Conservation (phyloP, 805 yeast genomes). For the Tetrapisispora nanseiensis region DNA sequence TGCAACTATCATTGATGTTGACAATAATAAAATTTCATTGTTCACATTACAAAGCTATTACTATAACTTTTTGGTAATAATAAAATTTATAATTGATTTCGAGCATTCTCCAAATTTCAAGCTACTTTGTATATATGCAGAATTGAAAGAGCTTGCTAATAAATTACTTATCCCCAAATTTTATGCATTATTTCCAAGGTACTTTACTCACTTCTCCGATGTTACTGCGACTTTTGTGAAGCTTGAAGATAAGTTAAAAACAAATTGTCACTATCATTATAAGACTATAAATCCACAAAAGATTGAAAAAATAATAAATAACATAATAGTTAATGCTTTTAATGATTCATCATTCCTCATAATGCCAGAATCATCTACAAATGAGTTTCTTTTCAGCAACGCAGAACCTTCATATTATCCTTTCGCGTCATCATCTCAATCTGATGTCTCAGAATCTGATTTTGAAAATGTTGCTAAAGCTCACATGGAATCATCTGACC, state of each 20-base stretch:
- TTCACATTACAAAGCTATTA: slow-evolving; percentile 26
- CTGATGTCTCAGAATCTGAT: not conserved
- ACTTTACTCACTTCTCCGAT: slow-evolving; percentile 16
- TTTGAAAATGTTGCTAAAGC: not conserved
- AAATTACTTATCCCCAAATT: slow-evolving; percentile 21
- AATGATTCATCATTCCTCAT: slow-evolving; percentile 27
- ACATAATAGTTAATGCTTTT: slow-evolving; percentile 25
- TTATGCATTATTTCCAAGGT: slow-evolving; percentile 14
- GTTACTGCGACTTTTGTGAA: slow-evolving; percentile 4
- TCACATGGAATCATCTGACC: not conserved
- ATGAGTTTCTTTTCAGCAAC: slow-evolving; percentile 18
- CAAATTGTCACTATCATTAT: slow-evolving; percentile 3
- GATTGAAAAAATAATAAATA: slow-evolving; percentile 23
- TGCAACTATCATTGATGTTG: slow-evolving; percentile 11
- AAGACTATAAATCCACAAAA: slow-evolving; percentile 15
- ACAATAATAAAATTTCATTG: slow-evolving; percentile 16
- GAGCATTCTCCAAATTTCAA: slow-evolving; percentile 29
- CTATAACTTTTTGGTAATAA: slow-evolving; percentile 22
- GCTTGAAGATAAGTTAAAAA: not conserved
- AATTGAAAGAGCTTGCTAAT: slow-evolving; percentile 23
- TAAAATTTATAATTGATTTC: slow-evolving; percentile 26
- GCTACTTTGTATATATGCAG: slow-evolving; percentile 23
- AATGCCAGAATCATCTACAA: slow-evolving; percentile 21
- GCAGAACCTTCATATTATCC: slow-evolving; percentile 8
- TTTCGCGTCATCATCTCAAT: slow-evolving; percentile 3